phyloP scores from a whole-genome alignment of 2,329 filamentous ascomycete genomes.

The Acrodontium crateriforme region DNA sequence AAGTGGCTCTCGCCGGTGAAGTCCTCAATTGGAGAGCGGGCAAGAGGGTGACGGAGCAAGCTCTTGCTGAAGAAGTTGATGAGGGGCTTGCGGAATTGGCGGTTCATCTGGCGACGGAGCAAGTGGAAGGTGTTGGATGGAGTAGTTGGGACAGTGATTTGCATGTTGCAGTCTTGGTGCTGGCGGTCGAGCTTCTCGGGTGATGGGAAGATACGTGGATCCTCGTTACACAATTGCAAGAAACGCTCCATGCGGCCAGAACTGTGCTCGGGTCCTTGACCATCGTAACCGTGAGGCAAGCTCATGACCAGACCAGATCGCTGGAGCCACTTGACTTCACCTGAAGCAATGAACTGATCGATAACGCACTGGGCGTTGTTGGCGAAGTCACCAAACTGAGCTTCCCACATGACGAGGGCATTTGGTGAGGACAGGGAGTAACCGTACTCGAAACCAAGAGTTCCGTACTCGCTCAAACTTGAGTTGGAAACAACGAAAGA shows the following conservation, averaged over 20 bases:
- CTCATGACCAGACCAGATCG: slow-evolving; percentile 93
- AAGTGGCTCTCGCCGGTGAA: slow-evolving; percentile 88
- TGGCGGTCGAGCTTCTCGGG: slow-evolving; percentile 85
- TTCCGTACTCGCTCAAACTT: slow-evolving; percentile 60
- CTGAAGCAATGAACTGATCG: slow-evolving; percentile 95
- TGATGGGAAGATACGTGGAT: slow-evolving; percentile 81
- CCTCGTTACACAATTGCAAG: slow-evolving; percentile 92
- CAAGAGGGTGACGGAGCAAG: slow-evolving; percentile 82
- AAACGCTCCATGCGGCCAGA: slow-evolving; percentile 95
- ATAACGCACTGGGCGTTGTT: slow-evolving; percentile 99
- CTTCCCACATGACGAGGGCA: slow-evolving; percentile 98
- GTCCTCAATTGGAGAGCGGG: slow-evolving; percentile 78
- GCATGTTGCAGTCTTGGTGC: slow-evolving; percentile 99
- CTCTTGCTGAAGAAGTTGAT: slow-evolving; percentile 98
- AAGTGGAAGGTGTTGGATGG: slow-evolving; percentile 95
- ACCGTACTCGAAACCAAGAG: slow-evolving; percentile 92
- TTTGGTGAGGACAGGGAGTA: slow-evolving; percentile 96
- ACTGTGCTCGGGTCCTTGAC: slow-evolving; percentile 95
- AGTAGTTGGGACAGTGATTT: slow-evolving; percentile 94
- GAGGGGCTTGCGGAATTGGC: slow-evolving; percentile 96
- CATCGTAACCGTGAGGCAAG: slow-evolving; percentile 93
- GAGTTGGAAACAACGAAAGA: slow-evolving; percentile 97
- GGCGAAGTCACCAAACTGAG: slow-evolving; percentile 98
- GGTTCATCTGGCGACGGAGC: slow-evolving; percentile 92
- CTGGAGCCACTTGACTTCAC: slow-evolving; percentile 98